phyloP scores from a whole-genome alignment of 345 rosid species.

The Arabidopsis suecica region DNA sequence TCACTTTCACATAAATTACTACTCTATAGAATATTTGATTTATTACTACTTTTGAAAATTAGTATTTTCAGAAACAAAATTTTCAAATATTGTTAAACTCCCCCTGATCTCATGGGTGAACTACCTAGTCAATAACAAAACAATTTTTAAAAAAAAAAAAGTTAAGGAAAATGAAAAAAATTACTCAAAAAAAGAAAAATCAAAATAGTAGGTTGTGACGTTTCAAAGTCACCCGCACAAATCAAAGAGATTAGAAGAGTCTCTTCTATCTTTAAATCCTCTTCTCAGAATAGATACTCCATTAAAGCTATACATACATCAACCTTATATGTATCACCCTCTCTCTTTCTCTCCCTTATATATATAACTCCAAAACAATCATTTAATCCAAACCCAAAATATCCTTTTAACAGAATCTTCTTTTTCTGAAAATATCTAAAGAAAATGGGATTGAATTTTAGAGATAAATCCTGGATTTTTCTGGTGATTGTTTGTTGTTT shows the following conservation, averaged over 20 bases:
- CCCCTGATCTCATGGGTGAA: not conserved
- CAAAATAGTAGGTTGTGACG: conserved; percentile 33
- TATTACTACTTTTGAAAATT: not conserved
- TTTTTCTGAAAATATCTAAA: not conserved
- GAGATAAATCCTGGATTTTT: conserved; percentile 34
- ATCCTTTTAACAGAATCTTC: conserved; percentile 27
- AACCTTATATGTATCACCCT: conserved; percentile 21
- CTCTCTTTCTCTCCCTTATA: conserved; percentile 21
- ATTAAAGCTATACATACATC: conserved; percentile 20
- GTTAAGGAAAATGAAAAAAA: conserved; percentile 10
- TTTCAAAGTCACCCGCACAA: conserved; percentile 37
- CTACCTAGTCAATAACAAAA: conserved; percentile 11
- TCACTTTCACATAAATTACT: not conserved
- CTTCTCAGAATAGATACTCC: conserved; percentile 35
- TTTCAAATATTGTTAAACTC: not conserved
- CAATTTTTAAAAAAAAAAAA: not conserved
- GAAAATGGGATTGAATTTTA: conserved; percentile 31
- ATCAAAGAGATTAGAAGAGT: conserved; percentile 29
- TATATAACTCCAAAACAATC: conserved; percentile 33
- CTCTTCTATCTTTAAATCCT: conserved; percentile 24
- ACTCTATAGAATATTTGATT: not conserved
- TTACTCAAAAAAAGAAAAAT: not conserved
- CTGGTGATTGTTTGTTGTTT: conserved; percentile 41
- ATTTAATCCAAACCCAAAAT: conserved; percentile 31
- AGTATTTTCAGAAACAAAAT: not conserved